Percentiles rank a stretch among this genome's conserved stretches.
phyloP scores from a whole-genome alignment of 2,329 filamentous ascomycete genomes.

The Arthrobotrys sphaeroides region DNA sequence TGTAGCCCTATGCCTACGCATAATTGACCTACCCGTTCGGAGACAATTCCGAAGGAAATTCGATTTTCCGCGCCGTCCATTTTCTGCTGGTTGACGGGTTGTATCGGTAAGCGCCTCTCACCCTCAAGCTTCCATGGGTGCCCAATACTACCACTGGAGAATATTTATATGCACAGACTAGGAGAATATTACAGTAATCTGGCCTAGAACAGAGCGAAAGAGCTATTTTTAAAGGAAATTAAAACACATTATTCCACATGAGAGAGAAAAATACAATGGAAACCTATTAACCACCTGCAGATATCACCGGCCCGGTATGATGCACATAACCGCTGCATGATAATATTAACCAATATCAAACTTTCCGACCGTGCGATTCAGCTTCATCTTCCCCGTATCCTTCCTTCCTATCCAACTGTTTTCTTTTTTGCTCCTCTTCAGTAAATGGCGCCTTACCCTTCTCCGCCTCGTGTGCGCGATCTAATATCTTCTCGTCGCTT shows the following conservation, averaged over 20 bases:
- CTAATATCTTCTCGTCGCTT: conserved; percentile 46
- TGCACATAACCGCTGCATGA: not conserved
- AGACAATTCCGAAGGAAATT: conserved; percentile 27
- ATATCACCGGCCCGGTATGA: not conserved
- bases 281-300: not conserved
- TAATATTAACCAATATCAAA: not conserved
- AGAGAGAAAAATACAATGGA: not conserved
- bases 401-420: conserved; percentile 27
- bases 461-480: conserved; percentile 34
- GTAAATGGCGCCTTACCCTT: conserved; percentile 39
- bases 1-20: conserved; percentile 32
- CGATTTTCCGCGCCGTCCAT: conserved; percentile 9
- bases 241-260: not conserved
- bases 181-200: conserved; percentile 10
- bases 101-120: conserved; percentile 44
- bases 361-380: conserved; percentile 2
- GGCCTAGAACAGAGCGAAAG: not conserved
- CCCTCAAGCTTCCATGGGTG: not conserved
- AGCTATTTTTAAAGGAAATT: conserved; percentile 6
- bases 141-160: not conserved
- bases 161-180: conserved; percentile 10
- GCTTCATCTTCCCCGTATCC: conserved; percentile 8
- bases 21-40: conserved; percentile 17
- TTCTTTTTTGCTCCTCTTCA: conserved; percentile 33
- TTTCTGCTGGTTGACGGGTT: not conserved